Percentiles rank a stretch among this genome's conserved stretches.
phyloP scores from a whole-genome alignment of 768 basidiomycete species.

The Pleurotus pulmonarius region DNA sequence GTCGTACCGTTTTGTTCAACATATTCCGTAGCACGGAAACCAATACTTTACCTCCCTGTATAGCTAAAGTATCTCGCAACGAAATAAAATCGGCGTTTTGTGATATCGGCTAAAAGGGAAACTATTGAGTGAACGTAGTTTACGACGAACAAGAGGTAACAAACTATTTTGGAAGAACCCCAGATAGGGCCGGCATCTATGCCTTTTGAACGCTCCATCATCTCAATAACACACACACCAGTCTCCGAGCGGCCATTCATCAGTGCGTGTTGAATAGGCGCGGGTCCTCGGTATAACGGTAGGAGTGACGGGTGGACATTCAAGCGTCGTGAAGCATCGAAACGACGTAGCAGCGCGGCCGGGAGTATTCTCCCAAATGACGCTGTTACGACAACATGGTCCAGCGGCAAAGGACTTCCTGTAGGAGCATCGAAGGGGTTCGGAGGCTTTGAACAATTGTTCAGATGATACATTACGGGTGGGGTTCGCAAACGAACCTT shows the following conservation, averaged over 20 bases:
- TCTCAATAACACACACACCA: conserved; percentile 79
- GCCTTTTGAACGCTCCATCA: conserved; percentile 63
- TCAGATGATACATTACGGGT: not conserved
- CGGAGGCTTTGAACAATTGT: conserved; percentile 26
- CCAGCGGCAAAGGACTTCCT: conserved; percentile 22
- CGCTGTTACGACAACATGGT: conserved; percentile 75
- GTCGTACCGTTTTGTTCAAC: conserved; percentile 47
- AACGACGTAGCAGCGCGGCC: conserved; percentile 52
- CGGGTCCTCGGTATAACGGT: conserved; percentile 84
- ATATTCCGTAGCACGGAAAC: conserved; percentile 69
- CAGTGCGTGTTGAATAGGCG: conserved; percentile 84
- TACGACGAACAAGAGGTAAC: conserved; percentile 15
- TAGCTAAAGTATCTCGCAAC: conserved; percentile 57
- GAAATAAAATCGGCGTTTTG: conserved; percentile 45
- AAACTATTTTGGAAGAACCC: conserved; percentile 50
- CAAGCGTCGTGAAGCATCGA: conserved; percentile 54
- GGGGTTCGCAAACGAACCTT: conserved; percentile 34
- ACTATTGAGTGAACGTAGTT: no score
- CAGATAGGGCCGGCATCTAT: conserved; percentile 81
- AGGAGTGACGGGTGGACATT: conserved; percentile 91
- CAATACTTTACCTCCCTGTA: conserved; percentile 64
- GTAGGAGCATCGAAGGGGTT: conserved; percentile 17
- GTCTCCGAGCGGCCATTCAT: conserved; percentile 63
- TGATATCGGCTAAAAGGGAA: conserved; percentile 44
- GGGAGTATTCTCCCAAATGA: conserved; percentile 90